Base-by-base conservation (phyloP, 441 rosid species). In the Populus hybrid region DNA sequence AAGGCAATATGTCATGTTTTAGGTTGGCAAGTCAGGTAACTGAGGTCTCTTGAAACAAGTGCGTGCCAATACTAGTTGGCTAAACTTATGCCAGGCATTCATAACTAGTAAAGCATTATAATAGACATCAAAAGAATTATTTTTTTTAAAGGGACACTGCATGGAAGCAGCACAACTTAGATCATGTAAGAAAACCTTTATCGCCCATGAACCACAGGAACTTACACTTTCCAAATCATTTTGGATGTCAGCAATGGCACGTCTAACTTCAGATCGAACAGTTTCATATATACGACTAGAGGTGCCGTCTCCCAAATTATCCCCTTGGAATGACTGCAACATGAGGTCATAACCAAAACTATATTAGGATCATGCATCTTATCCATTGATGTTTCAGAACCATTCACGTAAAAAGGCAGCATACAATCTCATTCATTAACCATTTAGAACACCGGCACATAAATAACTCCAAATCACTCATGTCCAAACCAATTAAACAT, bases 231-330 rank as follows among this genome's bases (percentile, higher is more conserved):
- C 87, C 21, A 89, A 82, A 74, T 88, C 95, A 73, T 75, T 81
- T 81, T 88, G 88, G 81, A 91, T 91, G 68, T 88, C 92, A 63
- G 87, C 77, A 76, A 88, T 86, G 59, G 92, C 93, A 18, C 86
- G 89, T 73, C 93, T 87, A 64, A 89, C 93, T 85, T 88, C 92
- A 76, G 91, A 88, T 76, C 85, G 79, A 74, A 91, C 90, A 65
- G 93, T 87, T 80, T 87, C 87, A 75, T 88, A 89, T 75, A 89
- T 89, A 75, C 76, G 80, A 76, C 67, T 74, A 36, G 86, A 76
- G 77, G 85, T 50, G 69, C 82, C 87, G 65, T 50, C 82, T 79
- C 83, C 86, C 65, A 85, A 72, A 73, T 73, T 78, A 74, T 81
- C 82, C 71, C 69, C 88, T 59, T 73, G 79, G 18, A 72, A 64